phyloP scores from a whole-genome alignment of 257 asterid species.

The Prunella vulgaris region DNA sequence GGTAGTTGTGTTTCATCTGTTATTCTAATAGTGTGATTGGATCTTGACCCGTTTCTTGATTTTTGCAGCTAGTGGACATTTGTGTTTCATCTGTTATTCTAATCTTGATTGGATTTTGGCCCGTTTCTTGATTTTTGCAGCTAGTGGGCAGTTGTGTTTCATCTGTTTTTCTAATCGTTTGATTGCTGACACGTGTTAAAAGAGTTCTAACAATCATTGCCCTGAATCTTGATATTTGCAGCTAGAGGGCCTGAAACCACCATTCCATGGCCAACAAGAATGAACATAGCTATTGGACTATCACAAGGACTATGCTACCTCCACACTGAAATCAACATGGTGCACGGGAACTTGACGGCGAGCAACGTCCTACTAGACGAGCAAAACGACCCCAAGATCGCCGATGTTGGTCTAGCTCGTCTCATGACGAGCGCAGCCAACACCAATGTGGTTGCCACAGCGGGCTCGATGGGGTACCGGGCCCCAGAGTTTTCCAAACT shows the following conservation, averaged over 20 bases:
- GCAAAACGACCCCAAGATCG: constrained; percentile 53
- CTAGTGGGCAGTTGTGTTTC: not conserved
- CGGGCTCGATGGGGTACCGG: constrained; percentile 62
- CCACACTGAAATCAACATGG: constrained; percentile 49
- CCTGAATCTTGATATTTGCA: constrained; percentile 19
- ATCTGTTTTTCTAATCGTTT: not conserved
- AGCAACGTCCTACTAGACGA: constrained; percentile 72
- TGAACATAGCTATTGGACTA: constrained; percentile 61
- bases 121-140: not conserved
- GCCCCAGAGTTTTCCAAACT: constrained; percentile 82
- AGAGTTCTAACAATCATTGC: not conserved
- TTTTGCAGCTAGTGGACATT: not conserved
- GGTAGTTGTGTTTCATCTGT: not conserved
- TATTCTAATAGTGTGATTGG: not conserved
- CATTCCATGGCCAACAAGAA: constrained; percentile 73
- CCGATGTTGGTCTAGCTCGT: constrained; percentile 43
- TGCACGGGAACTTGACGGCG: constrained; percentile 49
- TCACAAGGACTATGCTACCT: constrained; percentile 64
- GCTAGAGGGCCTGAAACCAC: constrained; percentile 55
- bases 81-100: too few species aligned
- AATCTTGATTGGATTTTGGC: too few species aligned
- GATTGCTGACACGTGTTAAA: not conserved
- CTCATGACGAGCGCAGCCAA: constrained; percentile 44
- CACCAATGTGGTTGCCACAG: constrained; percentile 39
- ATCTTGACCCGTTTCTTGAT: not conserved